Evolutionary conservation across 345 rosid genomes (phyloP).

Genomic region (rapeseed (Brassica napus)): DNA sequence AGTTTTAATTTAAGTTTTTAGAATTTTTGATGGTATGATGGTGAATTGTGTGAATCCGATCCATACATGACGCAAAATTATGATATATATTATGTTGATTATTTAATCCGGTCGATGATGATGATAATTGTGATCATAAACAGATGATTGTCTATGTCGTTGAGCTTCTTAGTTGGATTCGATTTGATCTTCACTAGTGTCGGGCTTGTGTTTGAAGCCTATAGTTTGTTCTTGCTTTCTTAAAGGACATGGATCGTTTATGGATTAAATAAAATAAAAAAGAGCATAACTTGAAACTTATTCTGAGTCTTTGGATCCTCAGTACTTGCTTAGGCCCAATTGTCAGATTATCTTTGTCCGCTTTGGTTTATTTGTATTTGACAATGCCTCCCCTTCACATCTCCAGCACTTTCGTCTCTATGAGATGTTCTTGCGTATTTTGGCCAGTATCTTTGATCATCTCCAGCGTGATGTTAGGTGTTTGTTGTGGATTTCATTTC

Average conservation of each 20-base stretch:
- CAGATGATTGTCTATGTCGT: not conserved
- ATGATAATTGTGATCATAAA: not conserved
- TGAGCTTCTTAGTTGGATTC: not conserved
- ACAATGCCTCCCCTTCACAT: conserved; percentile 31
- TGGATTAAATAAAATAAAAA: not conserved
- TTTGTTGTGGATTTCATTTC: conserved; percentile 44
- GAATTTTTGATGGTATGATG: conserved; percentile 1
- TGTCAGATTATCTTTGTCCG: conserved; percentile 56
- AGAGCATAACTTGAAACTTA: not conserved
- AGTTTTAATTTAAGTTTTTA: not conserved
- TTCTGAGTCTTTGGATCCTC: conserved; percentile 42
- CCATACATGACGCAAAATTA: not conserved
- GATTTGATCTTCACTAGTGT: not conserved
- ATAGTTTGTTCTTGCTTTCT: not conserved
- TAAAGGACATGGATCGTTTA: not conserved
- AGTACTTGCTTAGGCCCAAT: conserved; percentile 58
- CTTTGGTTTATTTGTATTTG: conserved; percentile 41
- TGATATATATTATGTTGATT: not conserved
- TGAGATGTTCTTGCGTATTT: conserved; percentile 61
- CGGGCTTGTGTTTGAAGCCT: not conserved
- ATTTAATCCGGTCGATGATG: not conserved
- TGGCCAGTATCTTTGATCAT: conserved; percentile 50
- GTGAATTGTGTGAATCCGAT: not conserved
- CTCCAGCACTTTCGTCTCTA: conserved; percentile 44
- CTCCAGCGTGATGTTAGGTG: conserved; percentile 53